phyloP scores from a whole-genome alignment of 2,329 filamentous ascomycete species.

The Talaromyces atroroseus region DNA sequence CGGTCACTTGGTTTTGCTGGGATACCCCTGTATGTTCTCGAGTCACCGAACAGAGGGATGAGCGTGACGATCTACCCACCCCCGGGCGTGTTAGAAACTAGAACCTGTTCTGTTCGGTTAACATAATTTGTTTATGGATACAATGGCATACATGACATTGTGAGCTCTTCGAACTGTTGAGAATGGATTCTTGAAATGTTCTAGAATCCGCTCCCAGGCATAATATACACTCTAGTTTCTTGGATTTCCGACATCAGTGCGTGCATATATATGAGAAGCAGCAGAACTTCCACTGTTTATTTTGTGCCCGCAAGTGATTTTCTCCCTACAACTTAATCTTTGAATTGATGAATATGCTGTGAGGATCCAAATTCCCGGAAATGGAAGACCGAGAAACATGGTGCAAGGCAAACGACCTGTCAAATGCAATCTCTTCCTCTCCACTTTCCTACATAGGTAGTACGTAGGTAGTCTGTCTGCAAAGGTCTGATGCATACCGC shows the following conservation, averaged over 20 bases:
- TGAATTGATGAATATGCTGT: neutral
- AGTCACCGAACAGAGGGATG: neutral
- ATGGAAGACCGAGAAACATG: neutral
- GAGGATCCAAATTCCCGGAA: neutral
- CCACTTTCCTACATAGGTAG: neutral
- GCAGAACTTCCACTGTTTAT: neutral
- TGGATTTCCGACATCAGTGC: neutral
- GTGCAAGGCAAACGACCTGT: constrained; percentile 1
- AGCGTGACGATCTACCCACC: neutral
- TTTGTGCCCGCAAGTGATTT: neutral
- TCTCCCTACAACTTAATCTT: no score
- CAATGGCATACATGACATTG: no score
- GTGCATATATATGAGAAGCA: neutral
- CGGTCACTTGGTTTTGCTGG: neutral
- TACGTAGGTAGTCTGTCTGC: neutral
- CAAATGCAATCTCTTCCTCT: neutral
- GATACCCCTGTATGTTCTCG: constrained; percentile 3
- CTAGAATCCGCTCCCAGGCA: neutral
- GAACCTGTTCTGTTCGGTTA: neutral
- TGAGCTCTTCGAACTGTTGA: neutral
- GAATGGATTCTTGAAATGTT: neutral
- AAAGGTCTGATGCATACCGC: neutral
- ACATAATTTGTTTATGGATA: neutral
- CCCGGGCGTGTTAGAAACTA: neutral
- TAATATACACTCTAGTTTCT: neutral